These are phyloP conservation scores for Hypoxylon sp. DNA, from an alignment of 2,329 filamentous ascomycete genomes.

Conservation along the genomic window DNA sequence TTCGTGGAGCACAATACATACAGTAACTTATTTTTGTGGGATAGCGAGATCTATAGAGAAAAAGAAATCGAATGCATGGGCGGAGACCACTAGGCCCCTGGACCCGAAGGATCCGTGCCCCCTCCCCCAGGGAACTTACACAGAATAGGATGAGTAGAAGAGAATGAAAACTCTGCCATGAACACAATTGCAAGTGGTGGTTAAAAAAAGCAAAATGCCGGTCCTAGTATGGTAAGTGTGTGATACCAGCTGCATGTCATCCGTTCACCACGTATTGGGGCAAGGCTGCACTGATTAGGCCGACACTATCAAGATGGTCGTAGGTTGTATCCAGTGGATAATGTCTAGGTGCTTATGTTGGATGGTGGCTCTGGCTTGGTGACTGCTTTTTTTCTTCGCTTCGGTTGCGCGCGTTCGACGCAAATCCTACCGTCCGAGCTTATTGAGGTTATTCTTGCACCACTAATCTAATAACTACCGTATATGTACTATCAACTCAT, in stretches of 20 bases:
- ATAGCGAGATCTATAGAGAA: slow-evolving; percentile 15
- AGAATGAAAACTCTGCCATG: slow-evolving; percentile 13
- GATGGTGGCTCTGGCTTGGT: slow-evolving; percentile 7
- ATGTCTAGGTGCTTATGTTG: slow-evolving; percentile 18
- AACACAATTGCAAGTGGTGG: background rate
- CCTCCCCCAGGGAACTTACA: background rate
- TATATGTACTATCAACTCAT: background rate
- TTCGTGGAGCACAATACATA: background rate
- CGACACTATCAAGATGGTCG: slow-evolving; percentile 21
- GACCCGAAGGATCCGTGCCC: slow-evolving; percentile 34
- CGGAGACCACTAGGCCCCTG: slow-evolving; percentile 10
- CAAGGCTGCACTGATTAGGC: slow-evolving; percentile 35
- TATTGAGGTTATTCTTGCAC: slow-evolving; percentile 8
- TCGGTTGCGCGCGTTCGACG: slow-evolving; percentile 5
- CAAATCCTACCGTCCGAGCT: slow-evolving; percentile 8
- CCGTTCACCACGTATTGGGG: slow-evolving; percentile 18
- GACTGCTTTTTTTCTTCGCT: slow-evolving; percentile 15
- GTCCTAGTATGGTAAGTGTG: slow-evolving; percentile 31
- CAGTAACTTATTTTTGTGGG: slow-evolving; percentile 7
- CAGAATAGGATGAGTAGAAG: slow-evolving; percentile 7
- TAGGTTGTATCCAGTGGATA: slow-evolving; percentile 16
- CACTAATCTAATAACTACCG: background rate
- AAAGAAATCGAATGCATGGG: slow-evolving; percentile 6
- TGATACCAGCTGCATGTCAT: slow-evolving; percentile 38
- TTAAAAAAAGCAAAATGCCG: slow-evolving; percentile 30